Evolutionary conservation across 208 protist species (phyloP), one percentile per base, ranked within the genome.

Genomic region (Trypanosoma vivax): DNA sequence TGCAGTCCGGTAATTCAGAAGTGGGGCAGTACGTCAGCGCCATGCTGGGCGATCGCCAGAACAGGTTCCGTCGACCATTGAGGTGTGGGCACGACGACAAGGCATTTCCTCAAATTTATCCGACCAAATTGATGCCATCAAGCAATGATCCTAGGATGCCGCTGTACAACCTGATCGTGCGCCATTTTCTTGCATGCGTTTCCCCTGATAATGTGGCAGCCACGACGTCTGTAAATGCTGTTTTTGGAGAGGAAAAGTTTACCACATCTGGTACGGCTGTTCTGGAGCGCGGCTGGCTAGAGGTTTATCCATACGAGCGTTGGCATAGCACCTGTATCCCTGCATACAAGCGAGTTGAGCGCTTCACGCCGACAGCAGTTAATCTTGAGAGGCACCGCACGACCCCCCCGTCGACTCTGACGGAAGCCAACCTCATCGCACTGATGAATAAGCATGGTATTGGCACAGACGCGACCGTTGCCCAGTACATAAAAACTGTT

Each of bases 61-160:
- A 38, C 2, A 73, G 80, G 41, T 99, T 98, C 53, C 55, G 74
- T n/a, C 43, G 63, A 11, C 98, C 98, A 23, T 79, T 92, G n/a
- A 57, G 76, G 0, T 98, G 98, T 18, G 85, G 79, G 0, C 70
- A 97, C 41, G 79, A 99, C 67, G 98, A 99, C 73, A 85, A 98
- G 39, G 96, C 98, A 0, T 97, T 99, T 81, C 97, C 98, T 23
- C 97, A 97, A 9, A 99, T 99, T 38, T 96, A 99, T 66, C 98
- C 98, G 3, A 92, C 79, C 2, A 97, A 97, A 50, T 18, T 47
- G 43, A 66, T 94, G 23, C 47, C 46, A 5, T 68, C 46, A 9
- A 56, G 79, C n/a, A 51, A 50, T 30, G 73, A 87, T 28, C 67
- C 79, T 4, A 82, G 79, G 21, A 65, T 39, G 10, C 31, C 49